Percentiles rank a stretch among this genome's conserved stretches.
Evolutionary conservation across 208 protist genomes (phyloP).

Genomic region (Trypanosoma mega): DNA sequence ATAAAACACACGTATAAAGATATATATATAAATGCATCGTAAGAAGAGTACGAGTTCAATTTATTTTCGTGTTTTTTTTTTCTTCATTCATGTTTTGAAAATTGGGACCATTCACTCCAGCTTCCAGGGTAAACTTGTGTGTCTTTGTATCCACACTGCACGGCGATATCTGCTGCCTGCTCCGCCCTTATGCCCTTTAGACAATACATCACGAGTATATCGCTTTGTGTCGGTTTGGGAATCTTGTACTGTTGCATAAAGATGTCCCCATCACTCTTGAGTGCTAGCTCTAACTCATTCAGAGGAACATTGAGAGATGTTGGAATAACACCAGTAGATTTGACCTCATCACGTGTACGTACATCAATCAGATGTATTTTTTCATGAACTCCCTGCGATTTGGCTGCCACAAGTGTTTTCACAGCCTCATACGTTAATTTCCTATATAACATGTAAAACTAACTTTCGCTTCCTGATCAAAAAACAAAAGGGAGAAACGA

Average conservation of each 20-base stretch:
- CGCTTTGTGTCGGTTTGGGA: constrained; percentile 36
- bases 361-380: constrained; percentile 64
- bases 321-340: constrained; percentile 50
- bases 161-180: constrained; percentile 40
- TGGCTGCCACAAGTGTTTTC: constrained; percentile 52
- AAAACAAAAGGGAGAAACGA: too few species aligned
- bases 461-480: too few species aligned
- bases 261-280: constrained; percentile 38
- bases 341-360: constrained; percentile 49
- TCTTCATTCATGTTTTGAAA: constrained; percentile 21
- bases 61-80: too few species aligned
- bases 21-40: neutral
- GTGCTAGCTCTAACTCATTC: constrained; percentile 44
- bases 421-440: constrained; percentile 49
- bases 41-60: constrained; percentile 2
- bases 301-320: constrained; percentile 57
- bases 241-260: constrained; percentile 40
- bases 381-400: constrained; percentile 23
- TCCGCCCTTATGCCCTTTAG: constrained; percentile 48
- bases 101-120: constrained; percentile 72
- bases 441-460: too few species aligned
- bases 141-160: constrained; percentile 44
- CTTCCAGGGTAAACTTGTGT: constrained; percentile 70
- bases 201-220: constrained; percentile 77
- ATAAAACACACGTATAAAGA: too few species aligned